A percentile compares a stretch with the other conserved stretches of the same genome.
Conservation (phyloP, 768 basidiomycete species). For the Leccinum fibrillosum region DNA sequence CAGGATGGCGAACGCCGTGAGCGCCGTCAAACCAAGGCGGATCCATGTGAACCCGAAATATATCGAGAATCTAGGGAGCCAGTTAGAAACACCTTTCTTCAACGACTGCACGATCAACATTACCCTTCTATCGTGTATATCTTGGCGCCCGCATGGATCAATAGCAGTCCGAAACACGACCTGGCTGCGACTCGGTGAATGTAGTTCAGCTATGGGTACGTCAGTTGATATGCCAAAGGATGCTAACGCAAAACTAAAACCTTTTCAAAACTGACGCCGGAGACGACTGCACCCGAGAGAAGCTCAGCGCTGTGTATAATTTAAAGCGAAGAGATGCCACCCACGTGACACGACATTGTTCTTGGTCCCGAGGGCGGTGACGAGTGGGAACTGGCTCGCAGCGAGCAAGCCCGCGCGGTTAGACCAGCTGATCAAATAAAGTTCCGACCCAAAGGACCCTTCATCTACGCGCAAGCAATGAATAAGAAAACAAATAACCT, state of each 20-base stretch:
- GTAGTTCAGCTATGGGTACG: constrained; percentile 32
- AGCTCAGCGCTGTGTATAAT: not conserved
- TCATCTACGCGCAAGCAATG: constrained; percentile 1
- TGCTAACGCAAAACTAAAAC: not conserved
- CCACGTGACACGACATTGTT: constrained; percentile 44
- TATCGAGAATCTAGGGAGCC: not conserved
- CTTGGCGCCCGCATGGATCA: constrained; percentile 42
- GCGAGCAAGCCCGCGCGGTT: constrained; percentile 32
- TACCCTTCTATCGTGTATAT: constrained; percentile 7
- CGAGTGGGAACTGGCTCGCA: constrained; percentile 38
- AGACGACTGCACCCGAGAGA: constrained; percentile 20
- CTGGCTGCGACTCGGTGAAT: constrained; percentile 51
- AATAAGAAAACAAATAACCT: not conserved
- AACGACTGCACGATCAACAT: not conserved
- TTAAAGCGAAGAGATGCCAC: not conserved
- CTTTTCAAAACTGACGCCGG: constrained; percentile 28
- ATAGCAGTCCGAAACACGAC: constrained; percentile 42
- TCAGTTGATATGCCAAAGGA: constrained; percentile 2
- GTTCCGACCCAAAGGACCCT: not conserved
- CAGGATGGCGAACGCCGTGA: constrained; percentile 40
- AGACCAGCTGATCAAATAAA: constrained; percentile 24
- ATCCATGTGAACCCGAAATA: constrained; percentile 18
- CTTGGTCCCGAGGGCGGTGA: constrained; percentile 47
- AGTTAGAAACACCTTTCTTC: not conserved
- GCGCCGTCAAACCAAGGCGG: constrained; percentile 35